Percentiles rank a stretch among this genome's conserved stretches.
Conservation (phyloP, 2,329 filamentous ascomycete genomes). For the Pseudodiploospora longispora region DNA sequence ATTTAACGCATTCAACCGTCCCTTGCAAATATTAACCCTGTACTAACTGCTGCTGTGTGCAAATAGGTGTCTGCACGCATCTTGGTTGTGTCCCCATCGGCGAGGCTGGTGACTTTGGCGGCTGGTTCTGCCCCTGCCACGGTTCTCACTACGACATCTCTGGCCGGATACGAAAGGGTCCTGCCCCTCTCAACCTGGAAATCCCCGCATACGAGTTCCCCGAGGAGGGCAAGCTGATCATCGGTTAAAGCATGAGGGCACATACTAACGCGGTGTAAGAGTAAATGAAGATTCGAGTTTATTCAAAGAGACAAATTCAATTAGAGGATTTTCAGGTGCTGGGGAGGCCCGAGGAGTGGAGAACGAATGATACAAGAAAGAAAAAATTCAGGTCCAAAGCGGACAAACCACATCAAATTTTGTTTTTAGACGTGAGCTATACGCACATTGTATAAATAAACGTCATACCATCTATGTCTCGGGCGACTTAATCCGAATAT, state of each 20-base stretch:
- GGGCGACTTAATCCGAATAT: neutral
- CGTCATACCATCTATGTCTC: conserved; percentile 14
- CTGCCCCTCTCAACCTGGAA: conserved; percentile 95
- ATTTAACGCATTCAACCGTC: neutral
- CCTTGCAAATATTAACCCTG: conserved; percentile 3
- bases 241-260: conserved; percentile 61
- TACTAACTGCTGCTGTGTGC: conserved; percentile 11
- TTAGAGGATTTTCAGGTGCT: neutral
- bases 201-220: conserved; percentile 89
- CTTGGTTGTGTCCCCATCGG: conserved; percentile 98
- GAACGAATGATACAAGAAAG: neutral
- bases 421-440: conserved; percentile 28
- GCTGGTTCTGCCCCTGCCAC: conserved; percentile 99
- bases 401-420: conserved; percentile 12
- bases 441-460: conserved; percentile 32
- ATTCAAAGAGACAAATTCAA: conserved; percentile 15
- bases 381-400: conserved; percentile 10
- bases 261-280: conserved; percentile 12
- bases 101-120: conserved; percentile 94
- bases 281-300: conserved; percentile 7
- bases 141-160: conserved; percentile 99
- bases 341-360: no score
- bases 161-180: conserved; percentile 94
- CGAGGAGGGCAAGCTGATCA: conserved; percentile 78
- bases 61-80: conserved; percentile 90